These are phyloP conservation scores for Phytophthora boehmeriae DNA, from an alignment of 352 stramenopile species.

Conservation along the genomic window DNA sequence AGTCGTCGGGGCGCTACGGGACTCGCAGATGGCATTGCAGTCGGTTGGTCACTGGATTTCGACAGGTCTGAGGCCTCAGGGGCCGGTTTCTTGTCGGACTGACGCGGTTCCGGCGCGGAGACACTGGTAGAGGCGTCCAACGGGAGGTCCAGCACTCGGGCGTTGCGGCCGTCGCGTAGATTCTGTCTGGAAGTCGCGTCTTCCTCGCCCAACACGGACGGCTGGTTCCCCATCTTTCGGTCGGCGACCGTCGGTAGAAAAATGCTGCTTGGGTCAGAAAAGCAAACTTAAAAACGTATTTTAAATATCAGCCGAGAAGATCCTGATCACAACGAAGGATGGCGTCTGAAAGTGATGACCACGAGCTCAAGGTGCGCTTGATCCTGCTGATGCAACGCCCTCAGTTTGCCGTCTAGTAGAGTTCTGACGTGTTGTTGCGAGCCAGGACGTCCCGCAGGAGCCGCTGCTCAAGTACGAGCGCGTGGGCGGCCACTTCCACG, in stretches of 20 bases:
- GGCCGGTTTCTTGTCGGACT: background rate
- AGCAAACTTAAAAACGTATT: too few species aligned
- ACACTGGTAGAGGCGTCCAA: background rate
- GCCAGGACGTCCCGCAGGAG: conserved; percentile 40
- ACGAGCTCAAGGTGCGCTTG: conserved; percentile 23
- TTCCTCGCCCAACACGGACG: conserved; percentile 16
- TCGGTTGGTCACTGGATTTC: background rate
- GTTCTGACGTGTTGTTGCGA: conserved; percentile 2
- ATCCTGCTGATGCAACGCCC: background rate
- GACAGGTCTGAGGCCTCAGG: conserved; percentile 2
- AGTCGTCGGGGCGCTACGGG: conserved; percentile 34
- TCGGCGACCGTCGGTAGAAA: conserved; percentile 12
- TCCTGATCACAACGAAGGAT: background rate
- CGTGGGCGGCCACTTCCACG: conserved; percentile 83
- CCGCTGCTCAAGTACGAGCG: conserved; percentile 89
- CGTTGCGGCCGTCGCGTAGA: conserved; percentile 17
- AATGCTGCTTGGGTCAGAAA: conserved; percentile 20
- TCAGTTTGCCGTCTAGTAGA: background rate
- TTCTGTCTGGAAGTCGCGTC: conserved; percentile 6
- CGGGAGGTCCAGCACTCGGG: conserved; percentile 23
- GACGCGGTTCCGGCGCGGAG: conserved; percentile 1
- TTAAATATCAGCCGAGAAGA: background rate
- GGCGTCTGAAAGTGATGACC: conserved; percentile 18
- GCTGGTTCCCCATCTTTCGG: conserved; percentile 34
- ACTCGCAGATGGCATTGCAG: background rate